A percentile compares a stretch with the other conserved stretches of the same genome.
Conservation (phyloP, 2,329 filamentous ascomycete species). For the Colletotrichum acutatum region DNA sequence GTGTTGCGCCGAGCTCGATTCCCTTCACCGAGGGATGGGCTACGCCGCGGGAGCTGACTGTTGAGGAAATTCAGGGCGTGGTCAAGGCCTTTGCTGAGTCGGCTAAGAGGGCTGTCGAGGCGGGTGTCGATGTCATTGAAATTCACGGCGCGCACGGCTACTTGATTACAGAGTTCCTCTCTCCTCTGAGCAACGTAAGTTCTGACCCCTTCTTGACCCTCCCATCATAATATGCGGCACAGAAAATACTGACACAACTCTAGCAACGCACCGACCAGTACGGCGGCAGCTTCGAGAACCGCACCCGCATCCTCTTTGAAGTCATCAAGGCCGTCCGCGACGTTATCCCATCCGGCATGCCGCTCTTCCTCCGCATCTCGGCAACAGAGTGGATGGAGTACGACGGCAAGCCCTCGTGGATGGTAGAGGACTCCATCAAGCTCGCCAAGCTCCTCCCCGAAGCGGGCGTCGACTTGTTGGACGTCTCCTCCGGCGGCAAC, state of each 20-base stretch:
- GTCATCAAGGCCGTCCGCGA: constrained; percentile 61
- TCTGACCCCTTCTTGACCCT: neutral
- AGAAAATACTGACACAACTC: neutral
- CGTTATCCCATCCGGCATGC: constrained; percentile 64
- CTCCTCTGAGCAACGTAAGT: constrained; percentile 65
- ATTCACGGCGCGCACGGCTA: constrained; percentile 74
- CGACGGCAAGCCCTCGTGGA: constrained; percentile 67
- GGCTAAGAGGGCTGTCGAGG: constrained; percentile 69
- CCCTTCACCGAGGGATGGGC: constrained; percentile 72
- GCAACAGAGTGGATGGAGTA: constrained; percentile 72
- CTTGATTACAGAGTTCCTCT: constrained; percentile 73
- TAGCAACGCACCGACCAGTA: constrained; percentile 71
- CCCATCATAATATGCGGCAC: neutral
- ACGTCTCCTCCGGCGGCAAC: constrained; percentile 83
- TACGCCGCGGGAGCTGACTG: constrained; percentile 73
- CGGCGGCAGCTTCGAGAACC: constrained; percentile 74
- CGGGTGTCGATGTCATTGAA: constrained; percentile 83
- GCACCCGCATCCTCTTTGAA: constrained; percentile 69
- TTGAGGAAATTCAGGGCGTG: constrained; percentile 73
- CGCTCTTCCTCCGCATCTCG: constrained; percentile 69
- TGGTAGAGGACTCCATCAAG: constrained; percentile 71
- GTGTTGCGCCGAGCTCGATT: constrained; percentile 62
- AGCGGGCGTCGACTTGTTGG: constrained; percentile 83
- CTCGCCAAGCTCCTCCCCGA: constrained; percentile 78
- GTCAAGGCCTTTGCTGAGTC: constrained; percentile 71